Conservation (phyloP, 2,329 filamentous ascomycete species). For the Aureobasidium sp. region DNA sequence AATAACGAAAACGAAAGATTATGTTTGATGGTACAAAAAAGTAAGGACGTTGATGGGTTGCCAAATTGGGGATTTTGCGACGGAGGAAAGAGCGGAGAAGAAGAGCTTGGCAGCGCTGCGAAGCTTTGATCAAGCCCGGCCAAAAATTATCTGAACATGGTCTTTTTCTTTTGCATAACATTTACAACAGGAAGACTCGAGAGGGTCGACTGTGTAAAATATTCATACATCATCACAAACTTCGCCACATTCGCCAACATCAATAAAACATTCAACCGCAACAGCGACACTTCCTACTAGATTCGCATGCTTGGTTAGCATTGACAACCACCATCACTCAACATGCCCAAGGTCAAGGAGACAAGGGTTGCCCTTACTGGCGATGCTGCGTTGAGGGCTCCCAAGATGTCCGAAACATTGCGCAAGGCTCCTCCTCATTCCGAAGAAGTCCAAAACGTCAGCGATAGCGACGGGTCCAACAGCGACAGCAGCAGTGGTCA, state of each 20-base stretch:
- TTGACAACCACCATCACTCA: slow-evolving; percentile 1
- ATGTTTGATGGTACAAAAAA: not conserved
- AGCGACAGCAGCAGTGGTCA: slow-evolving; percentile 20
- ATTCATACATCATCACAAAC: not conserved
- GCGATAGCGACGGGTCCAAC: slow-evolving; percentile 27
- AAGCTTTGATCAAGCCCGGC: slow-evolving; percentile 19
- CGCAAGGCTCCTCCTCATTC: slow-evolving; percentile 21
- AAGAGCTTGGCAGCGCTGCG: slow-evolving; percentile 22
- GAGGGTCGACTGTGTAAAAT: not conserved
- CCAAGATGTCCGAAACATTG: slow-evolving; percentile 20
- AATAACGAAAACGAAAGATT: not conserved
- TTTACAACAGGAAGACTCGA: not conserved
- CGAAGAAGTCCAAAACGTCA: slow-evolving; percentile 28
- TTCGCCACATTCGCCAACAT: not conserved
- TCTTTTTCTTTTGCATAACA: not conserved
- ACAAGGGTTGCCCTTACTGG: slow-evolving; percentile 30
- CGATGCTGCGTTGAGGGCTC: slow-evolving; percentile 22
- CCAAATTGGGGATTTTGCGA: slow-evolving; percentile 8
- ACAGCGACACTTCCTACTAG: not conserved
- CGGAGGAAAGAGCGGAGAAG: not conserved
- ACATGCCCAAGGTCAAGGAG: slow-evolving; percentile 30
- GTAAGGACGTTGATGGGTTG: not conserved
- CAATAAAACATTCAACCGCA: not conserved
- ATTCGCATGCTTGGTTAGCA: not conserved
- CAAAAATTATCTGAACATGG: slow-evolving; percentile 26